Conservation (phyloP, 2,329 filamentous ascomycete genomes). For the Colletotrichum godetiae region DNA sequence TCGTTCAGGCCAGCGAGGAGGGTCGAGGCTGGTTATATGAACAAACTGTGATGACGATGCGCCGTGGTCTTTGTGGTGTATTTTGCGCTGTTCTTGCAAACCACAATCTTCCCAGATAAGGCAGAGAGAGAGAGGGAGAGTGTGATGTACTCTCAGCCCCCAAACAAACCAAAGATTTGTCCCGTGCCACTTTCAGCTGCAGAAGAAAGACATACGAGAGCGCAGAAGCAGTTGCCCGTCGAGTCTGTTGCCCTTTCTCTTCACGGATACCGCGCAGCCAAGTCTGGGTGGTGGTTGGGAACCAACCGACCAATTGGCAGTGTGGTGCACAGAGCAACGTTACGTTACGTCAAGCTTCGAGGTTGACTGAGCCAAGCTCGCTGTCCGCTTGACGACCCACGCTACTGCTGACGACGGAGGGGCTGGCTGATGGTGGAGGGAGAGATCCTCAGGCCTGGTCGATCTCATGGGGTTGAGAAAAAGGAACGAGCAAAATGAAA, state of each 20-base stretch:
- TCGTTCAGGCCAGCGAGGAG: background rate
- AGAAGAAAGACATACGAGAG: constrained; percentile 11
- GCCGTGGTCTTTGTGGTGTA: background rate
- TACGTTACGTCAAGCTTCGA: constrained; percentile 34
- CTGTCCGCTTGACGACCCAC: constrained; percentile 7
- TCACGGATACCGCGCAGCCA: background rate
- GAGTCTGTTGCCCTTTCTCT: background rate
- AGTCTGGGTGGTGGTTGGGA: constrained; percentile 25
- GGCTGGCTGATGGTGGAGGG: constrained; percentile 16
- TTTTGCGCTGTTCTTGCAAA: background rate
- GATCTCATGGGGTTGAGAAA: background rate
- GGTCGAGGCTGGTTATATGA: constrained; percentile 15
- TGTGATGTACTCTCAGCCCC: constrained; percentile 1
- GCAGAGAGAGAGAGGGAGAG: too few relatives aligned
- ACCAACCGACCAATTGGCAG: constrained; percentile 9
- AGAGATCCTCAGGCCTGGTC: background rate
- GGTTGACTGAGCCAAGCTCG: background rate
- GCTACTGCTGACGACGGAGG: constrained; percentile 22
- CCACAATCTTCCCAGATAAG: background rate
- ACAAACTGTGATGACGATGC: background rate
- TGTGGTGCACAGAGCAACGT: constrained; percentile 26
- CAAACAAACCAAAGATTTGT: background rate
- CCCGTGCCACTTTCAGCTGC: constrained; percentile 15
- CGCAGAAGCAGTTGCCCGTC: background rate
- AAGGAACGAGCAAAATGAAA: background rate